These are phyloP conservation scores for Colletotrichum sp. DNA, from an alignment of 2,329 filamentous ascomycete genomes.

Conservation along the genomic window DNA sequence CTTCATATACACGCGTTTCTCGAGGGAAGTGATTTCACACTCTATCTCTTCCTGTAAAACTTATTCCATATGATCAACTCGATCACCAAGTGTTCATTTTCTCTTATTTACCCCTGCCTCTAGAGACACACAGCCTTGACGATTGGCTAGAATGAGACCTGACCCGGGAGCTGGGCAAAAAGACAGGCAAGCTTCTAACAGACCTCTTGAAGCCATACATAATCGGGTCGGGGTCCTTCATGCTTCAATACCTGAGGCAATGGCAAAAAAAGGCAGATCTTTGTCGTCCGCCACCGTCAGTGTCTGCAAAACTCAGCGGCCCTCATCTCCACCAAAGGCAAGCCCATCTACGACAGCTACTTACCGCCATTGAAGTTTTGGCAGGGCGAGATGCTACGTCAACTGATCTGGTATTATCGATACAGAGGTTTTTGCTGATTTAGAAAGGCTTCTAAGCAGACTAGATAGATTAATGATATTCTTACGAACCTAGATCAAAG, in stretches of 20 bases:
- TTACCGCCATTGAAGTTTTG: background rate
- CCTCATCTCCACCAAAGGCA: background rate
- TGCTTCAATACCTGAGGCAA: background rate
- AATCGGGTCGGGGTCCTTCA: background rate
- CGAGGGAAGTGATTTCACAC: background rate
- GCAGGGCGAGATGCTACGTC: background rate
- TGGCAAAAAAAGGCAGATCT: background rate
- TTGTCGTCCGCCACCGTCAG: background rate
- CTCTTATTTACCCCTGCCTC: background rate
- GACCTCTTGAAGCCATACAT: background rate
- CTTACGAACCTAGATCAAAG: background rate
- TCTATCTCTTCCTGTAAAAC: background rate
- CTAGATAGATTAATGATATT: background rate
- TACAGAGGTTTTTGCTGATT: background rate
- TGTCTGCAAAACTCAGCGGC: background rate
- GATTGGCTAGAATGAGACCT: background rate
- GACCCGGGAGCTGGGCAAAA: background rate
- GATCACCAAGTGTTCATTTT: background rate
- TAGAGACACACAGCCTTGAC: background rate
- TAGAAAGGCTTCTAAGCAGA: background rate
- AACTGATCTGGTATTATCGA: background rate
- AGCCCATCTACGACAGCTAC: background rate
- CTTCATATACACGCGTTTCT: background rate
- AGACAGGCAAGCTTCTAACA: background rate
- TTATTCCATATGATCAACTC: background rate